Evolutionary conservation across 2,329 filamentous ascomycete genomes (phyloP), one percentile per base, ranked within the genome.

Genomic region (Monosporascus sp.): DNA sequence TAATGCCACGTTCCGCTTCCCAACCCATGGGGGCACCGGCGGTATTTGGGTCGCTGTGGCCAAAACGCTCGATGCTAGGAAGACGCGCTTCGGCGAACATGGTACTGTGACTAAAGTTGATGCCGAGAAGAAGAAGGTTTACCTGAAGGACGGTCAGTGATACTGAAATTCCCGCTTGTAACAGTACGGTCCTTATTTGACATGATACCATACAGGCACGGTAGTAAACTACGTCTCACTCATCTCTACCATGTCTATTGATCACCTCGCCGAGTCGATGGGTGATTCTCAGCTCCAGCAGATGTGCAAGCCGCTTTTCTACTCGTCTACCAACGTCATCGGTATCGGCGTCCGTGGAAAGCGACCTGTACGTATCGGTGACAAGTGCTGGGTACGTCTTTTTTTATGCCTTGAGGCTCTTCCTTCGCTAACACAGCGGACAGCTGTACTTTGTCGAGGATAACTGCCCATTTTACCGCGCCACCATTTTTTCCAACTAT

Each of bases 401-500:
- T 6, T 2, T 18, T 46, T 3, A 3, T 27, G 3, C 8, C 8
- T 27, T 9, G 3, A 4, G 9, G 11, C 48, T 50, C 48, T 57
- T 43, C 25, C 17, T 11, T 3, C 14, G 50, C 48, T 61, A 56
- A 56, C 60, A 38, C 9, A 15, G 7, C n/a, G 3, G 18, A 15
- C 53, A 87, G 86, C 81, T 99, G 61, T 99, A 99, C 84, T 99
- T 97, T 85, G 94, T 94, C 58, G 94, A 99, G 75, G 88, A 96
- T 74, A 88, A 99, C 82, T 97, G 91, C 80, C 91, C 91, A 70
- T 99, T 99, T 82, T 99, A 99, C 82, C 90, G 94, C 65, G 94
- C 94, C 68, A 99, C 94, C 69, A 97, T 99, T 78, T 99, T 99
- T 85, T 97, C 93, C 75, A 99, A 99, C 84, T 99, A 99, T 83